phyloP scores from a whole-genome alignment of 2,329 filamentous ascomycete genomes.

The Hypoxylon sp. region DNA sequence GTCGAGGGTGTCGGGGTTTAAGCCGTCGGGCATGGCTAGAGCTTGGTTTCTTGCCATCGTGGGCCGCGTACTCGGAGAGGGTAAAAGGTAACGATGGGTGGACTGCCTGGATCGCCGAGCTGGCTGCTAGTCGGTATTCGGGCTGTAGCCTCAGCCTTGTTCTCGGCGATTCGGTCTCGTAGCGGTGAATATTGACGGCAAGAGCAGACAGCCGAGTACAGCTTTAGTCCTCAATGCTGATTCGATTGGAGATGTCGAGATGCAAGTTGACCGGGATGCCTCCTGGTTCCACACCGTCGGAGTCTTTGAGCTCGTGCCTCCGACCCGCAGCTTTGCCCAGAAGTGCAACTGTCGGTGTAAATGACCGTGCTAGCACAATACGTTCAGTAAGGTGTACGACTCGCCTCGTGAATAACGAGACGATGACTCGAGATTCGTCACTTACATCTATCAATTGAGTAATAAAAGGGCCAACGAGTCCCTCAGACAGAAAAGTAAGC shows the following conservation, averaged over 20 bases:
- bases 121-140: background rate
- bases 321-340: background rate
- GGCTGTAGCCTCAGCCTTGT: background rate
- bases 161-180: too few species aligned
- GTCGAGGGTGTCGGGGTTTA: conserved; percentile 85
- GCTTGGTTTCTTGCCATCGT: background rate
- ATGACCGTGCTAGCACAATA: too few species aligned
- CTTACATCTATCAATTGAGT: too few species aligned
- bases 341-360: background rate
- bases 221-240: conserved; percentile 17
- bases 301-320: conserved; percentile 3
- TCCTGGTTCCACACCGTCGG: conserved; percentile 16
- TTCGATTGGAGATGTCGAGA: conserved; percentile 20
- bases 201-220: conserved; percentile 4
- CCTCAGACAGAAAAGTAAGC: too few species aligned
- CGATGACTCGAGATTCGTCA: too few species aligned
- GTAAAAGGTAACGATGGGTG: too few species aligned
- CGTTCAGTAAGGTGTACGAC: too few species aligned
- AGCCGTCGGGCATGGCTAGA: conserved; percentile 66
- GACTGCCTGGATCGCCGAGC: too few species aligned
- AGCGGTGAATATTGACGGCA: conserved; percentile 30
- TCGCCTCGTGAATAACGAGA: too few species aligned
- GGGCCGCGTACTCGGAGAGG: too few species aligned
- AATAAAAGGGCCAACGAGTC: too few species aligned
- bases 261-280: too few species aligned